phyloP scores from a whole-genome alignment of 2,329 filamentous ascomycete genomes.

The Leptographium flavum region DNA sequence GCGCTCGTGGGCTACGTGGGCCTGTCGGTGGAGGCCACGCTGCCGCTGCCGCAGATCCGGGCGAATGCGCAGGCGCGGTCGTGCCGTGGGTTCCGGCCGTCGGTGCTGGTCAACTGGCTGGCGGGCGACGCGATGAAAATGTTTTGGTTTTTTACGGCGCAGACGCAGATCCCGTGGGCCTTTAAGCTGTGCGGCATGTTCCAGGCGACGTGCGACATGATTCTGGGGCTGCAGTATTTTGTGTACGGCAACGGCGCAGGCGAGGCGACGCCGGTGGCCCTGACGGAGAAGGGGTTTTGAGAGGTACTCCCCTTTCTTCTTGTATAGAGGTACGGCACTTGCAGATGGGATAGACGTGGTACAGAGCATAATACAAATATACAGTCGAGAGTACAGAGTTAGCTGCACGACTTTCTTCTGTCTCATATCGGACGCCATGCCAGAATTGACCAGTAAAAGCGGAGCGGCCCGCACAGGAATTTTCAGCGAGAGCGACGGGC shows the following conservation, averaged over 20 bases:
- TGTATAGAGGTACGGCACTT: no score
- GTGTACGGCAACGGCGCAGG: conserved; percentile 48
- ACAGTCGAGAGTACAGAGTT: no score
- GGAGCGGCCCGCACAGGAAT: no score
- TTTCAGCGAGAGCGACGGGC: background rate
- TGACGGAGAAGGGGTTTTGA: background rate
- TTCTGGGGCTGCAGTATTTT: conserved; percentile 61
- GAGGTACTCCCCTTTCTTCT: no score
- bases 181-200: conserved; percentile 77
- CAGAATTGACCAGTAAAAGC: no score
- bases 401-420: no score
- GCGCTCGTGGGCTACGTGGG: conserved; percentile 58
- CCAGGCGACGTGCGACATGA: conserved; percentile 62
- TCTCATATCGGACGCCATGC: no score
- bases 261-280: background rate
- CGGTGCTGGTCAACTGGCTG: conserved; percentile 65
- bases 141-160: conserved; percentile 68
- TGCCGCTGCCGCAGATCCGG: conserved; percentile 66
- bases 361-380: no score
- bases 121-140: conserved; percentile 76
- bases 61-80: conserved; percentile 54
- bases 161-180: conserved; percentile 54
- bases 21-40: conserved; percentile 64
- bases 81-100: conserved; percentile 64
- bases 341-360: no score